Base-by-base conservation (phyloP, 768 basidiomycete species). In the Leccinum subgranulosum region DNA sequence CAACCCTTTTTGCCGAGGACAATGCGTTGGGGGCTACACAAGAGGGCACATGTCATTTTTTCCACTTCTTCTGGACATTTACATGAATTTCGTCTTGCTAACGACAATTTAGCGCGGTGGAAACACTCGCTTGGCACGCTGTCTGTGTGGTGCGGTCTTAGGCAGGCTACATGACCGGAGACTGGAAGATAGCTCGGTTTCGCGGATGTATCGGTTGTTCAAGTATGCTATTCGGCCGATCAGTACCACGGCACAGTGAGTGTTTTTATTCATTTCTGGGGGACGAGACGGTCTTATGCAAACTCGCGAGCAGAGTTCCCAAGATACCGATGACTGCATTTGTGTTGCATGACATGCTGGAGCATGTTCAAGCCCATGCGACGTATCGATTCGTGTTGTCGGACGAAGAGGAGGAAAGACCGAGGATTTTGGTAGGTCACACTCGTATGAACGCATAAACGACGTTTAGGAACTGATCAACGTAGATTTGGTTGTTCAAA, bases 401-500 rank as follows among this genome's bases (percentile, higher is more conserved):
- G 15, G 95, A 97, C 58, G 94, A 95, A 62, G 93, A 96, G 66
- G 84, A 88, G 28, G 91, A 92, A 59, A 81, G 79, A 27, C 85
- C 90, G 4, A 79, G 88, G 53, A 79, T 98, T 14, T 75, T 97
- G 60, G 94, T 97, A 54, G 57, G 89, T 57, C 2, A 1, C 25
- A 12, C 31, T 27, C 41, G 17, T 7, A 10, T 34, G 11, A 2
- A 4, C 34, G 29, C 2, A 29, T 0, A 41, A 21, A 0, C 11
- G 2, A 21, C 48, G 6, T 6, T 10, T 19, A 12, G 27, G 6
- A n/a, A 31, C 43, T 57, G 58, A 49, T 47, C 46, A 27, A 23
- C 15, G 25, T 66, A 95, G 94, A 79, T 98, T 21, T 98, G 96
- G 95, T 69, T 98, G 21, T 97, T 98, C 81, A 97, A 95, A 71